Percentiles rank a stretch among this genome's conserved stretches.
Conservation (phyloP, 306 rosid genomes). For the Quercus glauca region DNA sequence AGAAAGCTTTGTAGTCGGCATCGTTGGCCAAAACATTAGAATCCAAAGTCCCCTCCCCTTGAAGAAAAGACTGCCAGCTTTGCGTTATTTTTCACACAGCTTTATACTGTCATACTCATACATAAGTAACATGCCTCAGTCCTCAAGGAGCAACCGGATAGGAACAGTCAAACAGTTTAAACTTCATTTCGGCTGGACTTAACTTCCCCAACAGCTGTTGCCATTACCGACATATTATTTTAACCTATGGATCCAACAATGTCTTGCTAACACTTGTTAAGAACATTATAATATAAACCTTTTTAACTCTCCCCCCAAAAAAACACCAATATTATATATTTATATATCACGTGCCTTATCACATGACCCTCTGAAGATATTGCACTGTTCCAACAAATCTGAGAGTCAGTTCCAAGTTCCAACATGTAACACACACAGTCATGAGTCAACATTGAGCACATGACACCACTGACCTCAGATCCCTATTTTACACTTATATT, state of each 20-base stretch:
- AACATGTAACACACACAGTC: conserved; percentile 22
- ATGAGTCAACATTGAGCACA: conserved; percentile 45
- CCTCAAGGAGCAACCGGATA: conserved; percentile 1
- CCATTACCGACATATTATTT: conserved; percentile 20
- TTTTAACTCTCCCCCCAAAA: conserved; percentile 33
- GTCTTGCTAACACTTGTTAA: conserved; percentile 7
- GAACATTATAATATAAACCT: conserved; percentile 15
- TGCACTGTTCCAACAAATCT: conserved; percentile 25
- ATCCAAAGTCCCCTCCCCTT: neutral
- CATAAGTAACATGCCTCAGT: neutral
- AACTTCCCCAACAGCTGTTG: conserved; percentile 4
- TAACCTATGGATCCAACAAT: conserved; percentile 20
- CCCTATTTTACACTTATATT: conserved; percentile 15
- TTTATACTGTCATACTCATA: neutral
- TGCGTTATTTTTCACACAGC: neutral
- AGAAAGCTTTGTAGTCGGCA: neutral
- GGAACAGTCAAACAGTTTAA: neutral
- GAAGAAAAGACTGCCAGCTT: neutral
- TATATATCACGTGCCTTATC: conserved; percentile 55
- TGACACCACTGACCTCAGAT: conserved; percentile 53
- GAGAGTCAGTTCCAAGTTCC: conserved; percentile 24
- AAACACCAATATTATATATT: conserved; percentile 9
- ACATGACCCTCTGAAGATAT: conserved; percentile 36
- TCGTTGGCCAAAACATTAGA: neutral
- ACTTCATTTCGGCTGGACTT: neutral